Evolutionary conservation across 2,329 filamentous ascomycete species (phyloP).

Genomic region (Delphinella strobiligena): DNA sequence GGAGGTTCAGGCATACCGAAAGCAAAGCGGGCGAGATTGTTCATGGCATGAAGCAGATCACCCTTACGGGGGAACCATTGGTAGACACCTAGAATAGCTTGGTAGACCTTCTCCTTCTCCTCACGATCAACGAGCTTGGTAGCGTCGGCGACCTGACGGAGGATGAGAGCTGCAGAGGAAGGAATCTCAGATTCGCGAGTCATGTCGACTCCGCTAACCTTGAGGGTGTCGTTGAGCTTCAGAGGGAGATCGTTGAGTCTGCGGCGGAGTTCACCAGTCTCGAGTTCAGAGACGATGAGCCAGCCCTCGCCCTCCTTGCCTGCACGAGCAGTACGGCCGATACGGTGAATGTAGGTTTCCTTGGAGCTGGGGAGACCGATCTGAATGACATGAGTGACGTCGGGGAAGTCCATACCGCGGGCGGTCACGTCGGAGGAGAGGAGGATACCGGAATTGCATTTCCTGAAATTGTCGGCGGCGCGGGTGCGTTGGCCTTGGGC

Average conservation of each 20-base stretch:
- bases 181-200: constrained; percentile 28
- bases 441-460: constrained; percentile 42
- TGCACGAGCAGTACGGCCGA: constrained; percentile 48
- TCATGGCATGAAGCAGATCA: constrained; percentile 37
- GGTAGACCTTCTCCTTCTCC: constrained; percentile 40
- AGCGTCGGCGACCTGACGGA: constrained; percentile 30
- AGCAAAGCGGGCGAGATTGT: constrained; percentile 38
- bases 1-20: constrained; percentile 44
- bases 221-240: constrained; percentile 40
- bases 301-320: constrained; percentile 61
- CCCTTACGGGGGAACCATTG: constrained; percentile 24
- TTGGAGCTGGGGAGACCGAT: constrained; percentile 32
- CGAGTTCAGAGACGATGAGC: constrained; percentile 48
- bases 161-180: constrained; percentile 27
- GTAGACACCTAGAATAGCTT: constrained; percentile 44
- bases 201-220: constrained; percentile 38
- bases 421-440: constrained; percentile 40
- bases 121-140: constrained; percentile 30
- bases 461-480: constrained; percentile 61
- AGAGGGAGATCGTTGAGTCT: constrained; percentile 51
- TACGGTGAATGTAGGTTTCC: constrained; percentile 40
- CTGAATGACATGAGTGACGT: constrained; percentile 41
- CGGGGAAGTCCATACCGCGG: constrained; percentile 41
- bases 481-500: constrained; percentile 56
- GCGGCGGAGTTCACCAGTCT: constrained; percentile 36